Conservation (phyloP, 768 basidiomycete species). For the Dendrothele bispora region DNA sequence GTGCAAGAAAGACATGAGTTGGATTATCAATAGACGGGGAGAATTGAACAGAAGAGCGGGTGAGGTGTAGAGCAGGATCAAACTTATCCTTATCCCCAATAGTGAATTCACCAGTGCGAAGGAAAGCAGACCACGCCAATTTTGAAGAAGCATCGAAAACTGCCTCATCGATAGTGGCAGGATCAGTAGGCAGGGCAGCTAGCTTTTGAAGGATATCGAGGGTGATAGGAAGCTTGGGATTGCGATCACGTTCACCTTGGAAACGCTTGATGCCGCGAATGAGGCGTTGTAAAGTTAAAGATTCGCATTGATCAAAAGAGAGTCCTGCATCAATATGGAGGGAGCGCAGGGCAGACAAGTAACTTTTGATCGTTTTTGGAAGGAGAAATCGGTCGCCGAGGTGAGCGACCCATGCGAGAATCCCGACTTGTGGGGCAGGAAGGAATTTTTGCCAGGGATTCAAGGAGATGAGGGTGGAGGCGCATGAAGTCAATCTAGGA, state of each 20-base stretch:
- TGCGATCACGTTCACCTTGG: conserved; percentile 15
- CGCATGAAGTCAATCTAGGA: no score
- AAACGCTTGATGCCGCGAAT: conserved; percentile 17
- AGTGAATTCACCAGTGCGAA: conserved; percentile 12
- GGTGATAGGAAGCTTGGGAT: conserved; percentile 14
- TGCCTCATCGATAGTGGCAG: conserved; percentile 1
- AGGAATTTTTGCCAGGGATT: no score
- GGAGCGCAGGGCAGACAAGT: no score
- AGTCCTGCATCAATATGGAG: no score
- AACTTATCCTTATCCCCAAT: background rate
- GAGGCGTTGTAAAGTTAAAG: conserved; percentile 16
- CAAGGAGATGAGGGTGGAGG: no score
- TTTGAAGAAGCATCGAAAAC: conserved; percentile 14
- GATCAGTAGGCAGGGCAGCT: background rate
- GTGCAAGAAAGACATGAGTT: conserved; percentile 11
- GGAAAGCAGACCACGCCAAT: conserved; percentile 12
- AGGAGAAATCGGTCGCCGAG: no score
- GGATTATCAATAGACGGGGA: background rate
- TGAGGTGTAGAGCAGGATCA: background rate
- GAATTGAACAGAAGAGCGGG: background rate
- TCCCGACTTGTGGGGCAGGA: no score
- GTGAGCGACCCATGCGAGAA: no score
- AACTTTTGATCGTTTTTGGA: no score
- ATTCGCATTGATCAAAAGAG: no score
- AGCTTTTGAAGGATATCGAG: background rate